phyloP scores from a whole-genome alignment of 768 basidiomycete species.

The Dictyophora rubrovolvata region DNA sequence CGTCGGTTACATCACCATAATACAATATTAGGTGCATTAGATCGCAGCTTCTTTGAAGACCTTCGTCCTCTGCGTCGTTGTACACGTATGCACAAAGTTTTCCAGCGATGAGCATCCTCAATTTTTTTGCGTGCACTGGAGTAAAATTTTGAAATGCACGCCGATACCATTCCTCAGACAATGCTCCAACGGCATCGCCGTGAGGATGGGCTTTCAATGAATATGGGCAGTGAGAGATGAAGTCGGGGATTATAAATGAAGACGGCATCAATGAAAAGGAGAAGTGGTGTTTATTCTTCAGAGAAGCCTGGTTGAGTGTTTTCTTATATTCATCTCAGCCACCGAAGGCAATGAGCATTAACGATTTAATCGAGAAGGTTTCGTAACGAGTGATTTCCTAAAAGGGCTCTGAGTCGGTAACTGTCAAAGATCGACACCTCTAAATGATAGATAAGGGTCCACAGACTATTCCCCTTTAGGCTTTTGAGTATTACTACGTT shows the following conservation, averaged over 20 bases:
- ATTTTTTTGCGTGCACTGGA: slow-evolving; percentile 18
- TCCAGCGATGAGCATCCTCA: slow-evolving; percentile 53
- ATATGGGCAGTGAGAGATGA: slow-evolving; percentile 42
- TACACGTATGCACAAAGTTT: slow-evolving; percentile 61
- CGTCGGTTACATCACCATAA: slow-evolving; percentile 12
- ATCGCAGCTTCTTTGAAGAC: slow-evolving; percentile 56
- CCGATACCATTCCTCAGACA: slow-evolving; percentile 37
- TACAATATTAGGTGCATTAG: slow-evolving; percentile 45
- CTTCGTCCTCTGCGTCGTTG: slow-evolving; percentile 41
- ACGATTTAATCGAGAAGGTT: no score
- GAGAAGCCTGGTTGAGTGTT: no score
- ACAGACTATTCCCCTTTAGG: no score
- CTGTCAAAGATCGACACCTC: no score
- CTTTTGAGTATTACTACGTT: no score
- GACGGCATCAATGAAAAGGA: not conserved
- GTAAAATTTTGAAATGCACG: not conserved
- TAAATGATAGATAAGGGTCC: no score
- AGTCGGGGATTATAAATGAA: slow-evolving; percentile 44
- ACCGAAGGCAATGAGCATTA: no score
- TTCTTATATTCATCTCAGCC: no score
- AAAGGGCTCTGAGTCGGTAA: no score
- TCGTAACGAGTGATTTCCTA: no score
- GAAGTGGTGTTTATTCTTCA: not conserved
- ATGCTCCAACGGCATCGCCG: slow-evolving; percentile 35
- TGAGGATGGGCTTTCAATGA: slow-evolving; percentile 33